These are phyloP conservation scores for Lobosporangium transversale DNA, from an alignment of 192 early-diverging fungal genomes.

Conservation along the genomic window DNA sequence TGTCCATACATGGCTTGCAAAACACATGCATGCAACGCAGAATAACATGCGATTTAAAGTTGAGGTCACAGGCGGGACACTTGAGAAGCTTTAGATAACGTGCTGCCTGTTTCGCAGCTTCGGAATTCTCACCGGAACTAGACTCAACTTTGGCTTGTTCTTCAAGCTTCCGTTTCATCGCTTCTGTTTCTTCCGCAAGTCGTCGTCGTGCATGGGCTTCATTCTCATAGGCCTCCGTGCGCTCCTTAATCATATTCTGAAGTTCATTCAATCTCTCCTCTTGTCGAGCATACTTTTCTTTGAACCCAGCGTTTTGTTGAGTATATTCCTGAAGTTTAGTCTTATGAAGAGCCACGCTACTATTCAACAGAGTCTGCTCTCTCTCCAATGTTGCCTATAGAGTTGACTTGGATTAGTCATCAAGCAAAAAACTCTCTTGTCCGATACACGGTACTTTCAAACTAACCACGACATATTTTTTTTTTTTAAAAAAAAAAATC, in stretches of 20 bases:
- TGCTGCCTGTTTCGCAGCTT: slow-evolving; percentile 32
- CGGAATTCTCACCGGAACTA: slow-evolving; percentile 9
- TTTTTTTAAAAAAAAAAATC: slow-evolving; percentile 2
- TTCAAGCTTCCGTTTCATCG: slow-evolving; percentile 68
- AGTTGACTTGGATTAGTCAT: neutral
- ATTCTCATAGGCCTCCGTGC: slow-evolving; percentile 67
- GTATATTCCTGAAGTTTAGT: slow-evolving; percentile 35
- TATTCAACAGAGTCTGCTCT: slow-evolving; percentile 33
- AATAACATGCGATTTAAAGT: slow-evolving; percentile 89
- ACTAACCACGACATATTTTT: neutral
- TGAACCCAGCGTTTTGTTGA: slow-evolving; percentile 41
- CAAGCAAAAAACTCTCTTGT: too few relatives aligned
- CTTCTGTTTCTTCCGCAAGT: slow-evolving; percentile 67
- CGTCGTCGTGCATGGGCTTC: slow-evolving; percentile 68
- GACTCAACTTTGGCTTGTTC: slow-evolving; percentile 54
- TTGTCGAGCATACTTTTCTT: slow-evolving; percentile 42
- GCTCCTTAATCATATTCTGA: slow-evolving; percentile 68
- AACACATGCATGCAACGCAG: slow-evolving; percentile 95
- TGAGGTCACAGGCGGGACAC: slow-evolving; percentile 85
- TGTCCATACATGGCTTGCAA: slow-evolving; percentile 92
- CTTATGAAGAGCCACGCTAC: slow-evolving; percentile 36
- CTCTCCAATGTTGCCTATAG: slow-evolving; percentile 45
- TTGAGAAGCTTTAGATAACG: slow-evolving; percentile 83
- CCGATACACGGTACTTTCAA: too few relatives aligned
- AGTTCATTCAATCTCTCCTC: slow-evolving; percentile 45